Conservation (phyloP, 495 filamentous ascomycete genomes). For the Penicillium silybi region DNA sequence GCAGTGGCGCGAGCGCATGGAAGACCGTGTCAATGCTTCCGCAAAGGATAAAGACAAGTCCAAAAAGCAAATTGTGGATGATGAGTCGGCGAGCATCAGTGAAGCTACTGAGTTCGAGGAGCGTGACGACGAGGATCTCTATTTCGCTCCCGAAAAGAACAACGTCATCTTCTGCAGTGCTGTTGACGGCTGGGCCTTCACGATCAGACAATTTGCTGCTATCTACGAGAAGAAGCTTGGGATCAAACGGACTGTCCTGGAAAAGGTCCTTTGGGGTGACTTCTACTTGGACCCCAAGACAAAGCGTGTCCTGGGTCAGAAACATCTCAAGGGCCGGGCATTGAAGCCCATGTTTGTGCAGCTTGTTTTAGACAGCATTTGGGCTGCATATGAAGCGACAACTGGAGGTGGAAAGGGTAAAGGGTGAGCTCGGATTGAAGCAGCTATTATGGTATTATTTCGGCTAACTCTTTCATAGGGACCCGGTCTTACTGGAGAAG, state of each 20-base stretch:
- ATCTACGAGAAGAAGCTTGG: constrained; percentile 97
- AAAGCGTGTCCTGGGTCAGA: constrained; percentile 82
- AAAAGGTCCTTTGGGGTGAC: constrained; percentile 96
- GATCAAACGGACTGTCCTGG: constrained; percentile 83
- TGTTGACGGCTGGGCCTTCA: constrained; percentile 98
- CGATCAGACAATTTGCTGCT: constrained; percentile 85
- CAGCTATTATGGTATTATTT: background rate
- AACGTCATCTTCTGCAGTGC: constrained; percentile 99
- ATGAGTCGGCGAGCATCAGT: constrained; percentile 41
- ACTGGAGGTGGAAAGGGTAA: constrained; percentile 75
- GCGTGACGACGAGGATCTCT: constrained; percentile 93
- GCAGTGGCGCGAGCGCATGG: constrained; percentile 90
- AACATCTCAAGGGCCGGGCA: constrained; percentile 86
- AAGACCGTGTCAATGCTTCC: constrained; percentile 67
- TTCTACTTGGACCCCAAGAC: constrained; percentile 97
- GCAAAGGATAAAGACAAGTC: constrained; percentile 35
- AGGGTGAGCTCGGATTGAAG: constrained; percentile 51
- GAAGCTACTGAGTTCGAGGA: constrained; percentile 70
- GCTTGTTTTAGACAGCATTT: constrained; percentile 91
- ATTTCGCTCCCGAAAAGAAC: constrained; percentile 96
- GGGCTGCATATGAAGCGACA: constrained; percentile 94
- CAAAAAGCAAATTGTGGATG: constrained; percentile 43
- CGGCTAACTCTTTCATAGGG: constrained; percentile 48
- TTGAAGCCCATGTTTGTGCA: constrained; percentile 98
- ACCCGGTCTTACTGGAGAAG: constrained; percentile 80